Base-by-base conservation (phyloP, 2,329 filamentous ascomycete species). In the Colletotrichum tabaci region DNA sequence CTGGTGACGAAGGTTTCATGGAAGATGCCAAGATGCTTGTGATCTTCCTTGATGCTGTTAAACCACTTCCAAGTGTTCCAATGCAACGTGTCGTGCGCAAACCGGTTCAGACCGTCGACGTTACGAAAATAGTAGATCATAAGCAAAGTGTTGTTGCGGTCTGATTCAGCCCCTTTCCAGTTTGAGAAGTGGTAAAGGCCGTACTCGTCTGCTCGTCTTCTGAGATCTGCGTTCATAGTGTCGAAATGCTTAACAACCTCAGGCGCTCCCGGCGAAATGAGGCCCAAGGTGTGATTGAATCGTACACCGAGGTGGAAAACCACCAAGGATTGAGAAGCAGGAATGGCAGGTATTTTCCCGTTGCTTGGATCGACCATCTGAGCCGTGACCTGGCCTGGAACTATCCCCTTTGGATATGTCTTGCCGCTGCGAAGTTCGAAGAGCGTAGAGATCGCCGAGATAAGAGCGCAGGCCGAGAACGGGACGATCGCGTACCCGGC, bases 1-100 rank as follows among this genome's bases (percentile, higher is more conserved):
- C 82, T 82, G 4, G 85, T 83, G 40, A 82, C 78, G 74, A 86
- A 89, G 0, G 84, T 83, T 82, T 90, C 88, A 75, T 91, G 88
- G 71, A 82, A 89, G 73, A 90, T 85, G 6, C 83, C 83, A 26
- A 90, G 74, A 72, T 88, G 81, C 30, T 76, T 74, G 53, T 79
- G 72, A 30, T 82, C 75, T 52, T 76, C 77, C 61, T 76, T 77
- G 64, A 83, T 82, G 77, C 60, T 46, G 38, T 61, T 67, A 18
- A 84, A 87, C 84, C 84, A 89, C 56, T 86, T 82, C 87, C 86
- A 88, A 0, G 78, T 84, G 46, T 82, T 77, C 12, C 84, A 82
- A 75, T 90, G 89, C 12, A 84, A 67, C 5, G 80, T 75, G 53
- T 82, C 82, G 63, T 88, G 85, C 1, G 88, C 88, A 72, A 88